Evolutionary conservation across 441 rosid genomes (phyloP), one percentile per base, ranked within the genome.

Genomic region (Erodium chrysanthum): DNA sequence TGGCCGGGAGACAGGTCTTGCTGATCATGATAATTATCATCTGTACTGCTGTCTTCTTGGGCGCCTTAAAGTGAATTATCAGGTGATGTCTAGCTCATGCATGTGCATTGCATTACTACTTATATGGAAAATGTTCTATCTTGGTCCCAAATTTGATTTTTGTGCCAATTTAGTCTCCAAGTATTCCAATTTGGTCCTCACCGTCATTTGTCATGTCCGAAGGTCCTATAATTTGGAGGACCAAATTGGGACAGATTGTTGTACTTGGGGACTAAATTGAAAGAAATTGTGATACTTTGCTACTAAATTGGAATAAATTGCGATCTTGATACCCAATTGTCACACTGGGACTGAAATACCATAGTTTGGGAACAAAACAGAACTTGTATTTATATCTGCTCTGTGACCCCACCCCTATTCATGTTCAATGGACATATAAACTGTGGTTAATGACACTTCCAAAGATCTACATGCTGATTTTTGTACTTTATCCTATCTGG

Each of bases 21-120:
- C 94, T 75, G 97, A 96, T 86, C 99, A 96, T 82, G 97, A 92
- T 77, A 96, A 92, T 79, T 96, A 96, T 81, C 99, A 96, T 79
- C 98, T 85, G 75, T 96, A 80, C 73, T 96, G 99, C 77, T 97
- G 98, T 71, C 96, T 96, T 76, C 96, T 96, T 42, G 99, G 99
- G 73, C 94, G 99, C 46, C 93, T 96, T 79, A 85, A 86, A 77
- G 83, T 90, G 78, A 96, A 86, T 70, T 96, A 88, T 81, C 99
- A 96, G 99, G 99, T 92, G 73, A 72, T 72, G n/a, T 48, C 29
- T 52, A n/a, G 15, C 44, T 63, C 20, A 6, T 63, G 46, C 44
- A 33, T 63, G 66, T 63, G 20, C 21, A 7, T 33, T 63, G 31
- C 33, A 4, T 64, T 31, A 8, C 8, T 64, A 37, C 15, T 21